A percentile compares a stretch with the other conserved stretches of the same genome.
These are phyloP conservation scores for Russula griseocarnosa DNA, from an alignment of 768 basidiomycete species.

Conservation along the genomic window DNA sequence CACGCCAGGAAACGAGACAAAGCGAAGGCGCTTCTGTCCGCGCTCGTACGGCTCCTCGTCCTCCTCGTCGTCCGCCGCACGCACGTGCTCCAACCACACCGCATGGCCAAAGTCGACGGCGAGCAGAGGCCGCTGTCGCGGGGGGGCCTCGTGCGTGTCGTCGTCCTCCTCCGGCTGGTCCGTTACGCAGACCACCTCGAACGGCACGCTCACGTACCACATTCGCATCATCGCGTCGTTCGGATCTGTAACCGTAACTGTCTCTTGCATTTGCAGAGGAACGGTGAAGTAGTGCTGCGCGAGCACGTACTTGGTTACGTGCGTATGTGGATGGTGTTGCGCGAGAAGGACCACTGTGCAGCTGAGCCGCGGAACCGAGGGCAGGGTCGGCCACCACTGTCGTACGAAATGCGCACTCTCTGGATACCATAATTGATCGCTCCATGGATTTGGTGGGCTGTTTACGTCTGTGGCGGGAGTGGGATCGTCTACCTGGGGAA, in stretches of 20 bases:
- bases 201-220: conserved; percentile 68
- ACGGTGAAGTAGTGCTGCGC: conserved; percentile 76
- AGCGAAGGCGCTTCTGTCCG: conserved; percentile 54
- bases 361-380: conserved; percentile 59
- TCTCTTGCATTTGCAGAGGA: conserved; percentile 40
- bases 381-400: conserved; percentile 75
- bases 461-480: conserved; percentile 2
- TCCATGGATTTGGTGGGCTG: conserved; percentile 51
- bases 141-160: conserved; percentile 36
- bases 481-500: conserved; percentile 12
- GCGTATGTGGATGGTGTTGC: conserved; percentile 55
- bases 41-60: conserved; percentile 29
- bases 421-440: conserved; percentile 64
- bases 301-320: conserved; percentile 58
- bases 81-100: conserved; percentile 68
- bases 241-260: conserved; percentile 27
- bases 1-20: conserved; percentile 66
- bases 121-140: conserved; percentile 61
- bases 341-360: conserved; percentile 70
- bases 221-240: conserved; percentile 60
- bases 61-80: conserved; percentile 35
- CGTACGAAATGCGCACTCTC: conserved; percentile 74
- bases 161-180: conserved; percentile 44
- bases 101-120: conserved; percentile 87
- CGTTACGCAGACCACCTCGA: conserved; percentile 65